Evolutionary conservation across 169 alveolate genomes (phyloP), one percentile per base, ranked within the genome.

Genomic region (Eimeria maxima): DNA sequence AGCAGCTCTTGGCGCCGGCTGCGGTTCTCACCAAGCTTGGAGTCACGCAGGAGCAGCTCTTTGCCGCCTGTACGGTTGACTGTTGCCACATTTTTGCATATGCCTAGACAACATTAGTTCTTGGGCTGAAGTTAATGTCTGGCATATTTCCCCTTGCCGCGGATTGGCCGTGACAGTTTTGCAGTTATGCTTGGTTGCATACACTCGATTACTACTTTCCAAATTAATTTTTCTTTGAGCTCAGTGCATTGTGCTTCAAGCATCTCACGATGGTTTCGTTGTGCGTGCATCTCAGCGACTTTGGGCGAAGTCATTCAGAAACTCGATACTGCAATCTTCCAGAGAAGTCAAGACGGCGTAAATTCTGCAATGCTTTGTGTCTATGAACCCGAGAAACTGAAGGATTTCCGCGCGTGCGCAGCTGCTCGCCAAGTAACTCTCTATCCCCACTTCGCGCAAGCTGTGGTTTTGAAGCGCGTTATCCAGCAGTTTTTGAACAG

Each of bases 1-100:
- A 86, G 63, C 93, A 57, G 93, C 80, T 86, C 18, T 42, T 86
- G 80, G 81, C 93, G 80, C 93, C 93, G 13, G 76, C 93, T 42
- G 93, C 57, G 14, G 33, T 63, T 44, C 93, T 86, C 38, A 57
- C 93, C 3, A 86, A 60, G 29, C 80, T 86, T 16, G 93, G 93
- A n/a, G 93, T 63, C 42, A 86, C 93, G 8, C 93, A 86, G 47
- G 93, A 55, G 80, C 74, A 86, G 47, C 93, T 86, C 80, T 86
- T 42, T 86, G 33, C 80, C 38, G 93, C 93, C 7, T 86, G 93
- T 86, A 60, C 57, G 93, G 60, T 27, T 86, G 57, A 38, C 50
- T 69, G 4, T 69, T 69, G 8, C n/a, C 80, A 27, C 22, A 27
- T 1, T 29, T 14, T 27, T 29, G 47, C 80, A 69, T 69, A 69